Evolutionary conservation across 2,329 filamentous ascomycete species (phyloP).

Genomic region (Emergomyces pasteurianus): DNA sequence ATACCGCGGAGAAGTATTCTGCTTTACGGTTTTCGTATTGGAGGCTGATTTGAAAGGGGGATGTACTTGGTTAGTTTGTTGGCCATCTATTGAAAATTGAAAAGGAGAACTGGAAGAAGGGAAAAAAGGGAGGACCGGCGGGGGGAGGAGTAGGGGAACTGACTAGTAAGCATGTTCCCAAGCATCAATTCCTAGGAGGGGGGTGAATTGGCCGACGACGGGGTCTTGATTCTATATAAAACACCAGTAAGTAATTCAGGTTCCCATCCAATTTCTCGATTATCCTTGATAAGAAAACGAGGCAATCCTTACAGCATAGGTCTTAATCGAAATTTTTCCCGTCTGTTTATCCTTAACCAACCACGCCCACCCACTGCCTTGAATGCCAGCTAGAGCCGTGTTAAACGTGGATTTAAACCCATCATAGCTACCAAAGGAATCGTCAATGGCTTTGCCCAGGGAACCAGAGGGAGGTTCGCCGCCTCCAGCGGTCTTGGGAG

Average conservation of each 20-base stretch:
- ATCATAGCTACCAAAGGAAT: conserved; percentile 47
- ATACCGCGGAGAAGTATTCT: conserved; percentile 86
- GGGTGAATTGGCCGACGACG: conserved; percentile 69
- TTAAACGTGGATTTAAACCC: conserved; percentile 53
- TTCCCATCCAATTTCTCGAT: not conserved
- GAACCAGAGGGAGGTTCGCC: conserved; percentile 50
- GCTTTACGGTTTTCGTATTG: conserved; percentile 97
- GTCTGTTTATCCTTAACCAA: conserved; percentile 51
- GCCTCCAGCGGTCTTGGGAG: conserved; percentile 49
- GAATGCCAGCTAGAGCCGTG: conserved; percentile 50
- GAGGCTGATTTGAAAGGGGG: conserved; percentile 39
- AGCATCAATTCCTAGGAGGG: conserved; percentile 79
- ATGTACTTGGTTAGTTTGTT: conserved; percentile 1
- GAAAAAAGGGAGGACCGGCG: not conserved
- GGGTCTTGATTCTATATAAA: conserved; percentile 63
- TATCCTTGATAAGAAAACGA: not conserved
- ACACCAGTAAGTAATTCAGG: not conserved
- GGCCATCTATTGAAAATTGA: not conserved
- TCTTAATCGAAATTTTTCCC: conserved; percentile 44
- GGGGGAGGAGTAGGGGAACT: conserved; percentile 18
- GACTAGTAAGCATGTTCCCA: conserved; percentile 94
- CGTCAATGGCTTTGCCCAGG: conserved; percentile 47
- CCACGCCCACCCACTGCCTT: conserved; percentile 55
- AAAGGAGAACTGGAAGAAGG: not conserved
- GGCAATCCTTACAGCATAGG: conserved; percentile 45